Evolutionary conservation across 2,329 filamentous ascomycete genomes (phyloP).

Genomic region (Monosporascus cannonballus): DNA sequence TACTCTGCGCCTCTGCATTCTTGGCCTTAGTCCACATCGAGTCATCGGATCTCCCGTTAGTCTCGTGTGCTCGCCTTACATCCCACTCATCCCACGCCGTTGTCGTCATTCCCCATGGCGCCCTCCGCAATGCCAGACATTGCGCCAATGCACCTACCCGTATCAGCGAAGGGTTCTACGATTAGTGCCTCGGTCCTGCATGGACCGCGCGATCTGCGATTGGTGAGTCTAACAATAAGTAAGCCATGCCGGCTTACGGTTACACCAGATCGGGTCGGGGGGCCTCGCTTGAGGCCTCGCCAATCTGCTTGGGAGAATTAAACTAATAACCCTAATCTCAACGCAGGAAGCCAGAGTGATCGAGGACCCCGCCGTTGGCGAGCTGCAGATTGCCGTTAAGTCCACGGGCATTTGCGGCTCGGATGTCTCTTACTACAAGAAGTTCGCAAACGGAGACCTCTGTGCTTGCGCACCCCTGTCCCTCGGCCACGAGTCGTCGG

Average conservation of each 20-base stretch:
- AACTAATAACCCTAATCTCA: constrained; percentile 10
- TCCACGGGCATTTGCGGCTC: constrained; percentile 65
- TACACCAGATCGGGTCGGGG: constrained; percentile 18
- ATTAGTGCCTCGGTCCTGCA: constrained; percentile 52
- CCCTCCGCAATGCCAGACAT: constrained; percentile 42
- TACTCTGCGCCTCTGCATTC: neutral
- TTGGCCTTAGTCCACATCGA: neutral
- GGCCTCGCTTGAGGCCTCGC: neutral
- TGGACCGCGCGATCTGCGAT: constrained; percentile 49
- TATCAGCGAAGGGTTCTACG: constrained; percentile 35
- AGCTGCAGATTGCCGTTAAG: constrained; percentile 60
- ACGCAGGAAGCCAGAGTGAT: constrained; percentile 45
- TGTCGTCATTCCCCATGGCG: constrained; percentile 36
- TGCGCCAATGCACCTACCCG: constrained; percentile 37
- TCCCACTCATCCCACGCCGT: constrained; percentile 31
- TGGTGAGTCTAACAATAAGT: constrained; percentile 36
- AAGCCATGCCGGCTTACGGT: constrained; percentile 16
- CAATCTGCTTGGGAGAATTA: neutral
- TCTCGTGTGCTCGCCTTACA: constrained; percentile 9
- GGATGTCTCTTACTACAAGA: constrained; percentile 66
- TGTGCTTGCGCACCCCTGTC: constrained; percentile 60
- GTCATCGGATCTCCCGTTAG: neutral
- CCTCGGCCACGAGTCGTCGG: constrained; percentile 57
- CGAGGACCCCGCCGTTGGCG: constrained; percentile 39
- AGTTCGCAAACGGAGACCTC: constrained; percentile 65